These are phyloP conservation scores for Oryza australiensis DNA, from an alignment of 176 grass and related monocot genomes.

Conservation along the genomic window DNA sequence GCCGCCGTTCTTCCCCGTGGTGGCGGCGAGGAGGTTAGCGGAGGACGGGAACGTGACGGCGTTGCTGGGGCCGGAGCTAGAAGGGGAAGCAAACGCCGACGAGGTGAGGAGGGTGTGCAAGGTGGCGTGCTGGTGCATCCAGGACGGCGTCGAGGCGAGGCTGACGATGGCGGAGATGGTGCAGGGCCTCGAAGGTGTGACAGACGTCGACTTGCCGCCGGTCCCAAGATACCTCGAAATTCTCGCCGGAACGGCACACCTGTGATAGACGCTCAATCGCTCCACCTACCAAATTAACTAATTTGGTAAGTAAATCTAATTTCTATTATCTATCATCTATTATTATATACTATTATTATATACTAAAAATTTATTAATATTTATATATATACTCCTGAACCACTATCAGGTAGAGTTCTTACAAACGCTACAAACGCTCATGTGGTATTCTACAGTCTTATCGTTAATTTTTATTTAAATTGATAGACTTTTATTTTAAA, in stretches of 20 bases:
- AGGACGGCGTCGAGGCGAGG: conserved; percentile 18
- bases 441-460: too few relatives aligned
- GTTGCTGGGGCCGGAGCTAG: conserved; percentile 37
- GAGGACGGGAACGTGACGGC: conserved; percentile 12
- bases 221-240: conserved; percentile 50
- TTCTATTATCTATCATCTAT: too few relatives aligned
- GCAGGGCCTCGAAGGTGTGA: conserved; percentile 37
- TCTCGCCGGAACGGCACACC: background rate
- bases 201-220: conserved; percentile 35
- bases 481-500: too few relatives aligned
- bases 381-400: too few relatives aligned
- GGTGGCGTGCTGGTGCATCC: conserved; percentile 60
- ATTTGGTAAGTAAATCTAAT: too few relatives aligned
- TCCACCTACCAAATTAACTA: too few relatives aligned
- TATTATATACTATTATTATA: too few relatives aligned
- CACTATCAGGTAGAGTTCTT: too few relatives aligned
- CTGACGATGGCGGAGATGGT: conserved; percentile 51
- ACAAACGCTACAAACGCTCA: too few relatives aligned
- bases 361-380: too few relatives aligned
- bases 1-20: conserved; percentile 37
- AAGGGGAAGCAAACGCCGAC: conserved; percentile 7
- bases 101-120: conserved; percentile 43
- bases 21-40: conserved; percentile 28
- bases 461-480: too few relatives aligned
- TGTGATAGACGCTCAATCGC: too few relatives aligned